Conservation (phyloP, 176 grass and related monocot genomes). For the Ampelocalamus luodianensis region DNA sequence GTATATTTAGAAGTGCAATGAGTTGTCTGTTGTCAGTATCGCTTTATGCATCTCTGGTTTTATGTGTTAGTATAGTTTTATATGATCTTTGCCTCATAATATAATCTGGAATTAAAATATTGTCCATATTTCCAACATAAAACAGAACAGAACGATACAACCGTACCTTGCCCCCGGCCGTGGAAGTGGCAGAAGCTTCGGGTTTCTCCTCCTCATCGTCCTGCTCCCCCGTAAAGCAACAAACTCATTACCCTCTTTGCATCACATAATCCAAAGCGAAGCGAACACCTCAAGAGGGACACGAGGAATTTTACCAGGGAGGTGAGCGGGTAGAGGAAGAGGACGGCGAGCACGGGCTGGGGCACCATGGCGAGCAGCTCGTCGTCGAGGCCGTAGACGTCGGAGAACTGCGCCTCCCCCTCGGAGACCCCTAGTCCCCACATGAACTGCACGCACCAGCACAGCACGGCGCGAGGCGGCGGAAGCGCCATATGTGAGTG, state of each 20-base stretch:
- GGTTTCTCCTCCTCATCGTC: constrained; percentile 47
- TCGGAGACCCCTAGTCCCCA: constrained; percentile 83
- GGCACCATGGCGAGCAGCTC: constrained; percentile 89
- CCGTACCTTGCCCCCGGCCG: constrained; percentile 28
- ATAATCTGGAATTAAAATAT: no score
- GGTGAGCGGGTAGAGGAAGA: constrained; percentile 89
- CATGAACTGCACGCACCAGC: constrained; percentile 63
- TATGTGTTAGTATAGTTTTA: no score
- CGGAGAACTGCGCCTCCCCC: constrained; percentile 73
- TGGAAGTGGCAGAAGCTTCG: constrained; percentile 25
- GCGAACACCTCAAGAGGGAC: not conserved
- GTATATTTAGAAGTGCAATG: no score
- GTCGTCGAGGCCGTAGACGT: constrained; percentile 94
- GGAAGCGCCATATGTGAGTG: constrained; percentile 4
- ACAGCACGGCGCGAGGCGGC: not conserved
- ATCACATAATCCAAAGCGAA: constrained; percentile 15
- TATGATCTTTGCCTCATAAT: no score
- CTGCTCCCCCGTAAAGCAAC: constrained; percentile 16
- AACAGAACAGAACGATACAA: not conserved
- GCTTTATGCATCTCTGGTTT: no score
- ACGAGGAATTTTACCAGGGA: constrained; percentile 40
- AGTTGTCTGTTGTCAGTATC: no score
- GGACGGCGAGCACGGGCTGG: constrained; percentile 86
- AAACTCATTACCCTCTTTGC: not conserved
- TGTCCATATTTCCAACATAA: no score